Base-by-base conservation (phyloP, 2,329 filamentous ascomycete genomes). In the Apiospora hydei region DNA sequence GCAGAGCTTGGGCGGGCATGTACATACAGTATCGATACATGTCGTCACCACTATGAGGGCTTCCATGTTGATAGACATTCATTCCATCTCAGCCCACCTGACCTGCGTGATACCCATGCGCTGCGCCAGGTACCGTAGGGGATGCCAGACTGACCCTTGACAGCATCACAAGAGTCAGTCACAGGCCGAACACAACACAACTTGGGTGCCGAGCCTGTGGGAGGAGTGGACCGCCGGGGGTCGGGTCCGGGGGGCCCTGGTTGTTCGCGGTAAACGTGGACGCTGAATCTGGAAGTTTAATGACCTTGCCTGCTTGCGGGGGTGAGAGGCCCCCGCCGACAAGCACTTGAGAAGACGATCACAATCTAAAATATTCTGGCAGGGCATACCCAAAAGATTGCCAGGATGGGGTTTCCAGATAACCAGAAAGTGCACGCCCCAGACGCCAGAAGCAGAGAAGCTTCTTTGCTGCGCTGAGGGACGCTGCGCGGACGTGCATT, bases 61-160 rank as follows among this genome's bases (percentile, higher is more conserved):
- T 30, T 41, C 30, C 34, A 70, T 71, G 47, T 64, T 51, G 71
- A 72, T 72, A 51, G 69, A 69, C 71, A 72, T 69, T 41, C 57
- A 64, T 64, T 30, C 57, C 38, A 64, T 41, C 57, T n/a, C 57
- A 41, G 3, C 34, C 57, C 57, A 64, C 57, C 13, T 64, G 57
- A 41, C 18, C 57, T 41, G 34, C 41, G 34, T 41, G 16, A 64
- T n/a, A 38, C 30, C 57, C 57, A 64, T 18, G 57, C 34, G 11
- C 57, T 21, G 8, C 57, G 8, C 57, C 30, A 61, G 53, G 53
- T 21, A 61, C 18, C 21, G 18, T 18, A 64, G 34, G 57, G 30
- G 34, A 18, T 21, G 34, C 34, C 18, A 41, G 30, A 64, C 8
- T n/a, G 57, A 41, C 41, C 34, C 57, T n/a, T 38, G 57, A 41